Conservation (phyloP, 768 basidiomycete species). For the Pleurotus citrinopileatus region DNA sequence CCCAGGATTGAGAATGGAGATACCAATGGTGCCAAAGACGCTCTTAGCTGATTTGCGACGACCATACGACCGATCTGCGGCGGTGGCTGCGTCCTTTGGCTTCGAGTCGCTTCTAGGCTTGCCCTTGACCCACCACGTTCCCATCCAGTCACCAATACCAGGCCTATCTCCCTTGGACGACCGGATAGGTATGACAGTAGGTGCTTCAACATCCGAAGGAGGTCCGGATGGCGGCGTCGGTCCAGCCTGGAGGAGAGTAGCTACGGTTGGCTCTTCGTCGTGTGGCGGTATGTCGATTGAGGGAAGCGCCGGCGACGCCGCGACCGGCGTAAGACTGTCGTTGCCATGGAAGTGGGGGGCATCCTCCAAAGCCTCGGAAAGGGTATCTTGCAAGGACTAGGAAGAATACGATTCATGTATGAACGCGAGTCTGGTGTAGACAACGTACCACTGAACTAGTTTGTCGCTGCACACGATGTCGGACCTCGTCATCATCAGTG, state of each 20-base stretch:
- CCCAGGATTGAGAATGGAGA: conserved; percentile 59
- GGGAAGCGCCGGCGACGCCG: conserved; percentile 12
- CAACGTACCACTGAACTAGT: conserved; percentile 58
- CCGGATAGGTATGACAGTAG: conserved; percentile 2
- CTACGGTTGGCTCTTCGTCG: neutral
- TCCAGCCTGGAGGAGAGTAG: neutral
- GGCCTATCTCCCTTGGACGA: conserved; percentile 43
- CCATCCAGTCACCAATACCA: conserved; percentile 73
- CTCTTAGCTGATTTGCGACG: conserved; percentile 53
- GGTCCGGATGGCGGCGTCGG: neutral
- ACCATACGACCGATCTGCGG: neutral
- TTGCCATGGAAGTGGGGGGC: conserved; percentile 35
- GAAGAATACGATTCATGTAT: conserved; percentile 4
- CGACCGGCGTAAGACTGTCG: conserved; percentile 30
- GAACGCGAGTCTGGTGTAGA: neutral
- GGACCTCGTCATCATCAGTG: conserved; percentile 44
- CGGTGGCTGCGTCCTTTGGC: conserved; percentile 1
- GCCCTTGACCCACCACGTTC: conserved; percentile 66
- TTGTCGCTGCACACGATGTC: conserved; percentile 49
- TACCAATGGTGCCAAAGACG: conserved; percentile 70
- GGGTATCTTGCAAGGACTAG: conserved; percentile 51
- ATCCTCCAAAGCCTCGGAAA: conserved; percentile 54
- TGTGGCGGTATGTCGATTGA: neutral
- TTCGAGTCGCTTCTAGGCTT: conserved; percentile 23
- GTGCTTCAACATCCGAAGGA: neutral